Evolutionary conservation across 306 rosid species (phyloP).

Genomic region (Canavalia gladiata): DNA sequence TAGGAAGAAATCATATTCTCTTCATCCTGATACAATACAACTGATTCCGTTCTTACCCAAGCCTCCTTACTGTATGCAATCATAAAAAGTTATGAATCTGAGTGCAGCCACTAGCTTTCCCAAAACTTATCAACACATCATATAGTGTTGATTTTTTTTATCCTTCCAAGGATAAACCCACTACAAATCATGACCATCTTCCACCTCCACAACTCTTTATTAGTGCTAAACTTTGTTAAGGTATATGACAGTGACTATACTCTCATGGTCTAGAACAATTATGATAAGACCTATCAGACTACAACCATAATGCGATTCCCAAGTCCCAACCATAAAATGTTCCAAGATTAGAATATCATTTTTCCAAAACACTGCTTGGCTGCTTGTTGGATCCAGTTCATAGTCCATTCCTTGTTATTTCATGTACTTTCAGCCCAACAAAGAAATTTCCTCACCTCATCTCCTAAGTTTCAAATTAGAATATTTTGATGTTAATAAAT

Average conservation of each 20-base stretch:
- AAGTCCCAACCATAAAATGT: conserved; percentile 14
- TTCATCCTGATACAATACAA: neutral
- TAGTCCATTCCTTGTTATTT: conserved; percentile 11
- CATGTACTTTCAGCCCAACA: conserved; percentile 12
- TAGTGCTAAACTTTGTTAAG: conserved; percentile 10
- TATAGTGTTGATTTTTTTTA: neutral
- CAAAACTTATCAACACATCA: neutral
- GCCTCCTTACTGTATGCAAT: neutral
- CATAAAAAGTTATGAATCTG: neutral
- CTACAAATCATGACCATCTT: neutral
- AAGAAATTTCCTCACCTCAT: conserved; percentile 7
- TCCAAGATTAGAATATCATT: conserved; percentile 4
- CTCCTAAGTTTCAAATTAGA: conserved; percentile 28
- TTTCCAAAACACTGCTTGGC: conserved; percentile 2
- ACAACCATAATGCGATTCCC: neutral
- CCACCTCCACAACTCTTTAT: neutral
- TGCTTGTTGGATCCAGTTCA: neutral
- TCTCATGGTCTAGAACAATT: neutral
- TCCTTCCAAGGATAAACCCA: neutral
- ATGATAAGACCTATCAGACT: neutral
- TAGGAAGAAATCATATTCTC: neutral
- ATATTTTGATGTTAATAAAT: conserved; percentile 25
- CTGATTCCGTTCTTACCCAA: neutral
- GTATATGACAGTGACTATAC: neutral
- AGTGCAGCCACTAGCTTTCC: no score